Base-by-base conservation (phyloP, 805 yeast species). In the Sungouiella blattae region DNA sequence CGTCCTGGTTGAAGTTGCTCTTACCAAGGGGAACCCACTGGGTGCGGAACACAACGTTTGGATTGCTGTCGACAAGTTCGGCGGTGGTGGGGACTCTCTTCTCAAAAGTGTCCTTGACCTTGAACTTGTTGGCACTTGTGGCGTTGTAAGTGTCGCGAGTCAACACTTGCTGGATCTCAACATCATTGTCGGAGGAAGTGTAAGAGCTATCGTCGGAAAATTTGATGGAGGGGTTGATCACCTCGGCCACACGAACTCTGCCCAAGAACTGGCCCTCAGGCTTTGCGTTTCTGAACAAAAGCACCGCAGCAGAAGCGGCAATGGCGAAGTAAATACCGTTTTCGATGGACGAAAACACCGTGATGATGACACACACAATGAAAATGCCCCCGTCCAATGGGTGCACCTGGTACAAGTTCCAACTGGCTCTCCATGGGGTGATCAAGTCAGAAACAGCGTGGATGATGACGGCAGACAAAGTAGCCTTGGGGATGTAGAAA, bases 371-470 rank as follows among this genome's bases (percentile, higher is more conserved):
- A 26, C 87, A 87, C 36, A 77, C 73, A 11, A 87, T 33, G 64
- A 87, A 87, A 36, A 87, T 82, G 16, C 79, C 68, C 52, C 72
- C 75, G 59, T 87, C 96, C 18, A 84, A 42, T 18, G 96, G 96
- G 32, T 78, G 64, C 38, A 83, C 74, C 44, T 69, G 73, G 82
- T 86, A 89, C 56, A 84, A 73, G 45, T 69, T 74, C 75, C 75
- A 75, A 7, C 88, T 74, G 17, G 81, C 75, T 47, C 71, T 72
- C 57, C 77, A 85, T 34, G 80, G 71, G 2, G 94, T 82, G 40
- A 87, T 61, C 58, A 89, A 73, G 60, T 88, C 96, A 34, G 86
- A 75, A 13, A 89, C 97, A 18, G 96, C 95, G 60, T 89, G 96
- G 53, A 89, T 89, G 46, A 89, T 89, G 45, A 89, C 78, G 2